Base-by-base conservation (phyloP, 768 basidiomycete species). In the Omphalotus guepiniiformis region DNA sequence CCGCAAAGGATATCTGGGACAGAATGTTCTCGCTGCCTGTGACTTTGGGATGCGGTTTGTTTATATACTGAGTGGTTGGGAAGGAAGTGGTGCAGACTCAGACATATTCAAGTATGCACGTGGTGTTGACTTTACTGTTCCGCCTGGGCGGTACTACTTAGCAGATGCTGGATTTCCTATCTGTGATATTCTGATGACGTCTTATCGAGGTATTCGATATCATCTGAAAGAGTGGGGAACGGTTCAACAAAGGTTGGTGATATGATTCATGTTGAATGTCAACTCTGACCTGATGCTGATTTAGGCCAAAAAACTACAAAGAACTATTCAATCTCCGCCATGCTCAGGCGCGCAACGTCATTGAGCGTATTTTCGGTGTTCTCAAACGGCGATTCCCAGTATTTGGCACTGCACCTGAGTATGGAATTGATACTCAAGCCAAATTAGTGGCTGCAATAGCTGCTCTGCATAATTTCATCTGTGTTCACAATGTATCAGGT, bases 311-410 rank as follows among this genome's bases (percentile, higher is more conserved):
- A 39, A 55, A 53, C 22, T 28, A 52, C 6, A 43, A 64, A 47
- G 59, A 64, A 50, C 36, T 63, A 2, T 61, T 58, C 46, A 65
- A 62, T 47, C 53, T 63, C 6, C 47, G 55, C 8, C 59, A 65
- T 46, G 48, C 57, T 8, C 54, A 48, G 25, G 49, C 47, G n/a
- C 41, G 56, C 5, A 65, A 64, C 50, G 52, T 59, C 19, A 53
- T 65, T 50, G 60, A 62, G 48, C 48, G 41, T 8, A 58, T 59
- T 11, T 58, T 52, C 42, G 66, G 64, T 2, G 60, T 65, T 1
- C 44, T 62, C 16, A 64, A 53, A 39, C 21, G 39, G 18, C 28
- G 51, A 9, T 63, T 59, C 44, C 41, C 27, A n/a, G 41, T 61
- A 9, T 47, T 61, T 25, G 34, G 47, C 1, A 23, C 50, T 6